These are phyloP conservation scores for Triglochin maritima DNA, from an alignment of 106 monocot genomes.

Conservation along the genomic window DNA sequence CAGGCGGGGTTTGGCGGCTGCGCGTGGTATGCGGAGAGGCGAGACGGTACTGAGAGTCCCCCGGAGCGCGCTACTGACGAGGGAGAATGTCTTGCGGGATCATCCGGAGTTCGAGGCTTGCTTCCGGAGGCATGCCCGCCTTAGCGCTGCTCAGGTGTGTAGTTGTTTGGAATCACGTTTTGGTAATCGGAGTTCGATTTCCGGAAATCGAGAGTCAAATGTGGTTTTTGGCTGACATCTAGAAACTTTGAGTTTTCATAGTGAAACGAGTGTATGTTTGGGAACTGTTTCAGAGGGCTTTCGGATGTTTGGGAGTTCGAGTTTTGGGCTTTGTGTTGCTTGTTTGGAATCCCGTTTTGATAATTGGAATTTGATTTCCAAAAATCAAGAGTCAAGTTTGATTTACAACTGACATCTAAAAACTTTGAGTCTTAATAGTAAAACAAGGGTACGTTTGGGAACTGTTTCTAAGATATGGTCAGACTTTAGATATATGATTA, in stretches of 20 bases:
- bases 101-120: slow-evolving; percentile 36
- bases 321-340: not conserved
- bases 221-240: no score
- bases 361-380: no score
- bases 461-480: no score
- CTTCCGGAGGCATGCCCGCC: slow-evolving; percentile 25
- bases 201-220: no score
- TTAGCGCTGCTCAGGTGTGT: slow-evolving; percentile 50
- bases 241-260: not conserved
- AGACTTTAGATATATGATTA: no score
- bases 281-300: not conserved
- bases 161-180: not conserved
- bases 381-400: no score
- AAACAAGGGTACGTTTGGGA: no score
- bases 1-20: slow-evolving; percentile 80
- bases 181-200: not conserved
- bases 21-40: slow-evolving; percentile 49
- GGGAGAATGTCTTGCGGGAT: slow-evolving; percentile 33
- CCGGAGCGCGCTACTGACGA: slow-evolving; percentile 56
- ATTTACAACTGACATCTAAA: no score
- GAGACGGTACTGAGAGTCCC: slow-evolving; percentile 66
- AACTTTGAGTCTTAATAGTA: no score
- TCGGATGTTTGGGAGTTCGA: no score
- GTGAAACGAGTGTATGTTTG: not conserved
- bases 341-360: no score